Conservation (phyloP, 2,329 filamentous ascomycete genomes). For the Hypoxylon sp. region DNA sequence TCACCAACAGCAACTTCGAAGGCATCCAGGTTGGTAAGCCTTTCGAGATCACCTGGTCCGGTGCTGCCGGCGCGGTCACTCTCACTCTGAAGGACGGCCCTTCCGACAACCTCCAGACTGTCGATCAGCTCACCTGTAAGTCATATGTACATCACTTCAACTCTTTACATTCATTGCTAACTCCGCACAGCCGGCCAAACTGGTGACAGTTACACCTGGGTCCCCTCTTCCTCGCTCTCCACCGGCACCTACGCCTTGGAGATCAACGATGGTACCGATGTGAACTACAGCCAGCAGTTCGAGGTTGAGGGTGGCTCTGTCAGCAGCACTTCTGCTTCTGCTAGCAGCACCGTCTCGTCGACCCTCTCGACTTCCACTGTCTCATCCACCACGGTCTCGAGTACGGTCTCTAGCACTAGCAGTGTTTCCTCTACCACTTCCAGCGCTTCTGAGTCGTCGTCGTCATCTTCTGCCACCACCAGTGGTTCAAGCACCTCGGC, state of each 20-base stretch:
- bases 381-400: slow-evolving; percentile 44
- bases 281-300: slow-evolving; percentile 64
- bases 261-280: slow-evolving; percentile 58
- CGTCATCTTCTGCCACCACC: slow-evolving; percentile 41
- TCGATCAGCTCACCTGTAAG: slow-evolving; percentile 58
- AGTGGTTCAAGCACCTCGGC: slow-evolving; percentile 44
- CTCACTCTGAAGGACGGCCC: slow-evolving; percentile 60
- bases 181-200: slow-evolving; percentile 53
- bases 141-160: background rate
- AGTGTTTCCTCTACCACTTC: slow-evolving; percentile 43
- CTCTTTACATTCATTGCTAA: slow-evolving; percentile 27
- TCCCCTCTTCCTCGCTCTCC: slow-evolving; percentile 56
- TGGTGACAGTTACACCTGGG: slow-evolving; percentile 59
- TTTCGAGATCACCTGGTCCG: slow-evolving; percentile 63
- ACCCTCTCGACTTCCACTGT: slow-evolving; percentile 19
- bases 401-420: slow-evolving; percentile 44
- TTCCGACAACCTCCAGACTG: slow-evolving; percentile 55
- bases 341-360: slow-evolving; percentile 21
- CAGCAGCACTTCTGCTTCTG: slow-evolving; percentile 32
- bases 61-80: slow-evolving; percentile 60
- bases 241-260: slow-evolving; percentile 63
- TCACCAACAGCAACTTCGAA: slow-evolving; percentile 57
- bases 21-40: slow-evolving; percentile 57
- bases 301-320: slow-evolving; percentile 50
- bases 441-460: slow-evolving; percentile 44